phyloP scores from a whole-genome alignment of 202 grass and related monocot species.

The Eragrostis tef region DNA sequence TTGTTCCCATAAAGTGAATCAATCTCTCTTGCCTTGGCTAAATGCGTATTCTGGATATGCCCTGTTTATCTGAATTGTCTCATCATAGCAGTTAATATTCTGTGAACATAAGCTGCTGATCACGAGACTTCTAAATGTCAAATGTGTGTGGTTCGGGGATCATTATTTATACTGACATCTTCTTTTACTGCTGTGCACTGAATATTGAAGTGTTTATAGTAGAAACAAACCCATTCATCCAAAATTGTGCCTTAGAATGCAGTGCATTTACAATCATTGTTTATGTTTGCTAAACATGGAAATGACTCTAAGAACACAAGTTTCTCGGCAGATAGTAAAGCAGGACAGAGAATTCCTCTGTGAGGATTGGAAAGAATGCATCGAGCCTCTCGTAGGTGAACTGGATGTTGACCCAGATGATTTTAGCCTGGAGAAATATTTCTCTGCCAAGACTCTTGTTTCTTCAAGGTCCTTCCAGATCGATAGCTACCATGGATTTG shows the following conservation, averaged over 20 bases:
- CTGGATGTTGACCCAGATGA: slow-evolving; percentile 60
- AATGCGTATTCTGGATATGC: neutral
- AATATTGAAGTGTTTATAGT: neutral
- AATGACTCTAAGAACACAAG: slow-evolving; percentile 37
- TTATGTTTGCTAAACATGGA: slow-evolving; percentile 8
- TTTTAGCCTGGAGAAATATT: slow-evolving; percentile 83
- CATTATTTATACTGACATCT: neutral
- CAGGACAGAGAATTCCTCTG: slow-evolving; percentile 69
- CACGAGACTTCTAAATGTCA: no score
- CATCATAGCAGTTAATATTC: neutral
- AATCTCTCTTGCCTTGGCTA: neutral
- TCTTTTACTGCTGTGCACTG: neutral
- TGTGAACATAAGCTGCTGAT: neutral
- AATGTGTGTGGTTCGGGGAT: neutral
- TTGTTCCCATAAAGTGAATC: neutral
- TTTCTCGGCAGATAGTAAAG: slow-evolving; percentile 86
- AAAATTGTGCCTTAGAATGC: neutral
- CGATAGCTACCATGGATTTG: slow-evolving; percentile 76
- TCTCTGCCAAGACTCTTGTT: slow-evolving; percentile 80
- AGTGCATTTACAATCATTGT: neutral
- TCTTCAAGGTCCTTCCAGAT: slow-evolving; percentile 88
- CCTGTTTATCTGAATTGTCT: neutral
- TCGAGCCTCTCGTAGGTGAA: slow-evolving; percentile 64
- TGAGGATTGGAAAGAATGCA: slow-evolving; percentile 93
- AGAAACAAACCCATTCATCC: neutral